Base-by-base conservation (phyloP, 1,284 basidiomycete species). In the Hypsizygus ulmarius region DNA sequence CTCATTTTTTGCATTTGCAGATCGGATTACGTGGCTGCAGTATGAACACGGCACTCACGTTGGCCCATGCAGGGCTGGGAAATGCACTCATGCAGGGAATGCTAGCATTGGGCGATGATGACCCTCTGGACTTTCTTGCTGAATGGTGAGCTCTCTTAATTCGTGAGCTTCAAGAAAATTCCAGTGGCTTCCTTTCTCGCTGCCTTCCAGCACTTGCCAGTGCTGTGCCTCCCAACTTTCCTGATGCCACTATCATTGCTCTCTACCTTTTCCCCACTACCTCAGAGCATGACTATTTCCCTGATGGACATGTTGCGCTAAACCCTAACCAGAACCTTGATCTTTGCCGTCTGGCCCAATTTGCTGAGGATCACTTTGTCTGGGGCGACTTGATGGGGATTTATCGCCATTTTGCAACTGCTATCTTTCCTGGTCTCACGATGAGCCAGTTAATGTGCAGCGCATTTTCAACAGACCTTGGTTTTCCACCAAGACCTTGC, bases 401-500 rank as follows among this genome's bases (percentile, higher is more conserved):
- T 35, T 38, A 48, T 16, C 28, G 43, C 10, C 46, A 36, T 16
- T 51, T 54, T 32, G 28, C 39, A 5, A 36, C 37, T 12, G 40
- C 38, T 5, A 45, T 54, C 21, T 54, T 51, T 36, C 53, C 53
- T 16, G 53, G 46, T 19, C 47, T 54, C 21, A 43, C 50, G 19
- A 28, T 51, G 32, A 39, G 40, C 5, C 16, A 40, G 21, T 28
- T 51, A 5, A 43, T 51, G 2, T 18, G 29, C 19, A 27, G 34
- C 14, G 50, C 49, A 10, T 12, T 18, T 12, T 37, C 28, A 3
- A 27, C 30, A 15, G 53, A 54, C 18, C 42, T 35, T 18, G 37
- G 36, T 19, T 27, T 41, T 9, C 6, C 27, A 21, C n/a, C 14
- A 14, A 30, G 30, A 32, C 15, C 39, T 1, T 42, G 39, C 28